phyloP scores from a whole-genome alignment of 768 basidiomycete species.

The Rhizopogon sp. region DNA sequence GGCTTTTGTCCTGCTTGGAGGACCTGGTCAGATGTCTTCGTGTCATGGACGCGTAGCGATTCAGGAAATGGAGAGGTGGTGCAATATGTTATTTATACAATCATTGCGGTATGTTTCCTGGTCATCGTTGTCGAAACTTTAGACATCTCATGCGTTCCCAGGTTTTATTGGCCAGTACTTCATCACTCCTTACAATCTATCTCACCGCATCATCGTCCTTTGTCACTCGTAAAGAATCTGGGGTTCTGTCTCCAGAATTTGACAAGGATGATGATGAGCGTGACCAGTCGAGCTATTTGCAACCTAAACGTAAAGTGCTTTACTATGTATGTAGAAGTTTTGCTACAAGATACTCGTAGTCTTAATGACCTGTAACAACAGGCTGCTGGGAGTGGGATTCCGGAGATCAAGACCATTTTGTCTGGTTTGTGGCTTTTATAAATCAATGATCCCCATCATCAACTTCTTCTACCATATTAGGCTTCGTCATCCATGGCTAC shows the following conservation, averaged over 20 bases:
- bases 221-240: slow-evolving; percentile 83
- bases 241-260: slow-evolving; percentile 50
- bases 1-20: slow-evolving; percentile 65
- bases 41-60: slow-evolving; percentile 15
- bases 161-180: slow-evolving; percentile 67
- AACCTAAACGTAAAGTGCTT: slow-evolving; percentile 59
- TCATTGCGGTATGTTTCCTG: slow-evolving; percentile 66
- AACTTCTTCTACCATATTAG: slow-evolving; percentile 29
- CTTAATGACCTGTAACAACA: slow-evolving; percentile 24
- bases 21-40: slow-evolving; percentile 65
- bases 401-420: slow-evolving; percentile 93
- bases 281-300: slow-evolving; percentile 11
- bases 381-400: slow-evolving; percentile 95
- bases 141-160: slow-evolving; percentile 22
- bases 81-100: slow-evolving; percentile 65
- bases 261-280: slow-evolving; percentile 27
- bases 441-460: not conserved
- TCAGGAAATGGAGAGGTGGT: slow-evolving; percentile 37
- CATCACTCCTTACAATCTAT: slow-evolving; percentile 78
- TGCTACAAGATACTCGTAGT: not conserved
- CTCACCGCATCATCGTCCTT: slow-evolving; percentile 89
- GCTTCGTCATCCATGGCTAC: slow-evolving; percentile 97
- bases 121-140: slow-evolving; percentile 1
- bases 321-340: slow-evolving; percentile 64
- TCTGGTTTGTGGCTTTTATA: slow-evolving; percentile 46